Percentiles rank a stretch among this genome's conserved stretches.
phyloP scores from a whole-genome alignment of 2,329 filamentous ascomycete species.

The Elsinoe perseae region DNA sequence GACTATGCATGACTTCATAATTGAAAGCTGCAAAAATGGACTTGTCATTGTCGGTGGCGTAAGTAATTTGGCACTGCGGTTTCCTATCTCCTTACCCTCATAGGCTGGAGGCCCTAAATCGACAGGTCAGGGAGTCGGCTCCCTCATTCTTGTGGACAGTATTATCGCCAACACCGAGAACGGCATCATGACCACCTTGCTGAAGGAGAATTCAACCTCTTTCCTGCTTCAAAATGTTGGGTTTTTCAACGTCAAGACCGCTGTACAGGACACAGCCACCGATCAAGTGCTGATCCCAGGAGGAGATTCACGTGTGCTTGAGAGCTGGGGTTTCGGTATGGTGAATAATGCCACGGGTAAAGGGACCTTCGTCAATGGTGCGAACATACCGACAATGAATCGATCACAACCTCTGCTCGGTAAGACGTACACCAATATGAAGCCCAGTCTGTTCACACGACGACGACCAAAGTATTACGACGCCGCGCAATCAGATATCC shows the following conservation, averaged over 20 bases:
- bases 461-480: neutral
- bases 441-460: neutral
- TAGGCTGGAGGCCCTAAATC: constrained; percentile 43
- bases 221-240: constrained; percentile 72
- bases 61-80: too few species aligned
- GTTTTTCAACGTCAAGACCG: constrained; percentile 48
- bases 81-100: too few species aligned
- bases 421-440: neutral
- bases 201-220: constrained; percentile 45
- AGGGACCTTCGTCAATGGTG: neutral
- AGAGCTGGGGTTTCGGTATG: neutral
- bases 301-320: too few species aligned
- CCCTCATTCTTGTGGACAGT: constrained; percentile 63
- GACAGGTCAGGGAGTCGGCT: constrained; percentile 49
- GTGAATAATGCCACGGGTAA: neutral
- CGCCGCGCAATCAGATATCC: neutral
- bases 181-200: constrained; percentile 61
- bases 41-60: constrained; percentile 63
- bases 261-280: too few species aligned
- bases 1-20: neutral
- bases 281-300: too few species aligned
- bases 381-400: neutral
- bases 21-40: constrained; percentile 23
- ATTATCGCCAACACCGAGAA: constrained; percentile 59
- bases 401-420: neutral